Percentiles rank a stretch among this genome's conserved stretches.
These are phyloP conservation scores for Wickerhamiella infanticola DNA, from an alignment of 1,139 yeast genomes.

Conservation along the genomic window DNA sequence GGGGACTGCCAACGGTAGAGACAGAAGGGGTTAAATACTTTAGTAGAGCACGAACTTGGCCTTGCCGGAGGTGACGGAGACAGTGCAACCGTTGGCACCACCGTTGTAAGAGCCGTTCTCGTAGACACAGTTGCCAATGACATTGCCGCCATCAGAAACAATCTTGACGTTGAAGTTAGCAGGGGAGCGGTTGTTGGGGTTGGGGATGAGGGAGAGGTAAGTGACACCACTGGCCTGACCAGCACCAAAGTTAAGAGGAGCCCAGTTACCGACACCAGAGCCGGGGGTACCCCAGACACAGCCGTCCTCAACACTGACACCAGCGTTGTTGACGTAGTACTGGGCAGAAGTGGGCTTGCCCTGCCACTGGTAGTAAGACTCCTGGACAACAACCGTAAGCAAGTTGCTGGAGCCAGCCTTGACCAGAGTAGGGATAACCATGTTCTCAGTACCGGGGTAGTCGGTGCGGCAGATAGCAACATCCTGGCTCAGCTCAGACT, in stretches of 20 bases:
- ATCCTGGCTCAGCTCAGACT: conserved; percentile 41
- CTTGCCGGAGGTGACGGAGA: conserved; percentile 65
- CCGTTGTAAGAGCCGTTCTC: conserved; percentile 66
- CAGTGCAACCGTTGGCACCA: conserved; percentile 81
- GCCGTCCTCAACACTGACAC: conserved; percentile 76
- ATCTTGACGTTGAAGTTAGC: conserved; percentile 82
- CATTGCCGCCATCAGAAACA: conserved; percentile 52
- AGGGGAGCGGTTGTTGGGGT: conserved; percentile 67
- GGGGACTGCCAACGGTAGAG: too few relatives aligned
- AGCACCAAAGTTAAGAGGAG: conserved; percentile 91
- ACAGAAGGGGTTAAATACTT: conserved; percentile 10
- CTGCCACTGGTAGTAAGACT: conserved; percentile 63
- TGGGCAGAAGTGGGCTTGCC: conserved; percentile 83
- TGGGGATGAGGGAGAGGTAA: conserved; percentile 85
- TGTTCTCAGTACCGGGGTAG: conserved; percentile 97
- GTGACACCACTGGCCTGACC: conserved; percentile 68
- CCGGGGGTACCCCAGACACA: conserved; percentile 83
- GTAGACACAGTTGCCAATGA: conserved; percentile 68
- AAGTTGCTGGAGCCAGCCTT: conserved; percentile 49
- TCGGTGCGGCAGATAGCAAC: conserved; percentile 95
- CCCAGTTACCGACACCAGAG: conserved; percentile 91
- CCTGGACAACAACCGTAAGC: conserved; percentile 66
- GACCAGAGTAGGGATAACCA: conserved; percentile 84
- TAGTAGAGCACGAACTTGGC: conserved; percentile 56
- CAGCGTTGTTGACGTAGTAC: conserved; percentile 94